phyloP scores from a whole-genome alignment of 192 early-diverging fungal genomes.

The Rhizoclosmatium globosum region DNA sequence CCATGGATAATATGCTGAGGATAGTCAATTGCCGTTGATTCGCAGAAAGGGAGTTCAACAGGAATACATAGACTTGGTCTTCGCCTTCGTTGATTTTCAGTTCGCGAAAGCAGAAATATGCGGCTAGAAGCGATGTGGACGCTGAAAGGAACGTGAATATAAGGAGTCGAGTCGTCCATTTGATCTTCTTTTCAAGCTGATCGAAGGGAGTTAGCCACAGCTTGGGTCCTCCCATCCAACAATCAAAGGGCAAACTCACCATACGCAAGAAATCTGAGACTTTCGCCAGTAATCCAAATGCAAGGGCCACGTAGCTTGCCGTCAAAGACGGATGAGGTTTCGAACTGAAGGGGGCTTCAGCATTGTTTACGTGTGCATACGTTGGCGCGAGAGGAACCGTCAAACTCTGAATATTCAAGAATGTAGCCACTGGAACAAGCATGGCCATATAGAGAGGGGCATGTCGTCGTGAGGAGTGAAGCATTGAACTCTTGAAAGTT shows the following conservation, averaged over 20 bases:
- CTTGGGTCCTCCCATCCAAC: no score
- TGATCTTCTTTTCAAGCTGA: constrained; percentile 60
- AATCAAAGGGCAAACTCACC: constrained; percentile 24
- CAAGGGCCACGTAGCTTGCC: constrained; percentile 34
- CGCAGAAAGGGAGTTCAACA: constrained; percentile 47
- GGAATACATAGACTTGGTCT: constrained; percentile 44
- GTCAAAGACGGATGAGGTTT: not conserved
- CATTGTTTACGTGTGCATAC: not conserved
- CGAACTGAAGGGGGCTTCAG: not conserved
- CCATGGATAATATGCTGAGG: constrained; percentile 48
- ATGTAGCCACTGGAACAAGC: constrained; percentile 53
- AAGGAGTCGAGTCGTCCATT: constrained; percentile 56
- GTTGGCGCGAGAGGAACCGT: constrained; percentile 50
- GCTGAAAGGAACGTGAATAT: constrained; percentile 45
- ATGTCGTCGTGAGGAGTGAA: not conserved
- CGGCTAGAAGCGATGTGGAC: constrained; percentile 41
- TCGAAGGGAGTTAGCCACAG: not conserved
- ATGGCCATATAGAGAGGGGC: constrained; percentile 47
- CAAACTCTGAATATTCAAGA: constrained; percentile 57
- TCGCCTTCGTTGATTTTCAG: constrained; percentile 48
- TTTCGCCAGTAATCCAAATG: constrained; percentile 46
- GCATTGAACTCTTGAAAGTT: no score
- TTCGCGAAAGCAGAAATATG: constrained; percentile 35
- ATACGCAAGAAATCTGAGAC: constrained; percentile 54
- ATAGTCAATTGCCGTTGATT: constrained; percentile 57